Percentiles rank a stretch among this genome's conserved stretches.
Evolutionary conservation across 441 rosid genomes (phyloP).

Genomic region (Erodium moschatum): DNA sequence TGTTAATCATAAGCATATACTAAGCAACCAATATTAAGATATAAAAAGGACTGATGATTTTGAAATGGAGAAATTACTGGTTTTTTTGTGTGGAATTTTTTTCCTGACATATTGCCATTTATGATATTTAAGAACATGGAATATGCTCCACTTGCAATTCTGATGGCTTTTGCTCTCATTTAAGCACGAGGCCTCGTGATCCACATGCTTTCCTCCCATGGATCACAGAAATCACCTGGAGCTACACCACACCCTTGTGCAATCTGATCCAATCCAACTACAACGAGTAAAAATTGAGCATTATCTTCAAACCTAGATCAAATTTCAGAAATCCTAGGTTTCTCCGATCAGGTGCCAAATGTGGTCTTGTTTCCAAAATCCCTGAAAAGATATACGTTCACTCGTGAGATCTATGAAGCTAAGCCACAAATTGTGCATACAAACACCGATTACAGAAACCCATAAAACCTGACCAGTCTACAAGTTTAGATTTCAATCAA

Average conservation of each 20-base stretch:
- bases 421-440: not conserved
- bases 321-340: not conserved
- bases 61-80: not conserved
- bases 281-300: slow-evolving; percentile 2
- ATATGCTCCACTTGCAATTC: slow-evolving; percentile 62
- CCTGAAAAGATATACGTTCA: not conserved
- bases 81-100: slow-evolving; percentile 38
- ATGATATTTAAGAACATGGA: slow-evolving; percentile 55
- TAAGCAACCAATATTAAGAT: not conserved
- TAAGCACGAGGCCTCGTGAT: slow-evolving; percentile 19
- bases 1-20: not conserved
- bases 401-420: not conserved
- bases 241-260: slow-evolving; percentile 19
- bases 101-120: slow-evolving; percentile 62
- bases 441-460: not conserved
- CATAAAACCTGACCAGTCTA: not conserved
- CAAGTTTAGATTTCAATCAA: not conserved
- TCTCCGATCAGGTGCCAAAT: not conserved
- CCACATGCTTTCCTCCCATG: slow-evolving; percentile 38
- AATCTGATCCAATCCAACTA: slow-evolving; percentile 26
- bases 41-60: not conserved
- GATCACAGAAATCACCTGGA: not conserved
- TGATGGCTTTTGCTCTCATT: slow-evolving; percentile 27
- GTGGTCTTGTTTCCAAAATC: not conserved
- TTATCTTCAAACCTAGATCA: not conserved